Conservation (phyloP, 495 filamentous ascomycete genomes). For the Penicillium bialowiezense region DNA sequence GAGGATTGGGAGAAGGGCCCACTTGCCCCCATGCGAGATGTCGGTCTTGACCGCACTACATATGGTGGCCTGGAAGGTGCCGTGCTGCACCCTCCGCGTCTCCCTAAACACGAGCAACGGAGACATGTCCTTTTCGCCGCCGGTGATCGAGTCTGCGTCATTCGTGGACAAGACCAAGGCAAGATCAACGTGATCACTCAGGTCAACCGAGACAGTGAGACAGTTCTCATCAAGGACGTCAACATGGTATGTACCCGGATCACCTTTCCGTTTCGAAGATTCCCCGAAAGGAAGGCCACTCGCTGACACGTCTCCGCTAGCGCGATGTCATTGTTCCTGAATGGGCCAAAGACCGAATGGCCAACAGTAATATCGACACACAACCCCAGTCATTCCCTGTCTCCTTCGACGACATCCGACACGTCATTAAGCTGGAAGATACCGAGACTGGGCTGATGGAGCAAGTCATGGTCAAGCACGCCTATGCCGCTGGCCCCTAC, state of each 20-base stretch:
- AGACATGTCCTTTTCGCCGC: conserved; percentile 60
- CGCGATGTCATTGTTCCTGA: conserved; percentile 56
- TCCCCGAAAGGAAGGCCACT: conserved; percentile 2
- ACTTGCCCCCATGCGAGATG: conserved; percentile 69
- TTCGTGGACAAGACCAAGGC: conserved; percentile 73
- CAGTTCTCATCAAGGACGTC: conserved; percentile 59
- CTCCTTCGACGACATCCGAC: conserved; percentile 66
- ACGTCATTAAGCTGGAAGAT: conserved; percentile 73
- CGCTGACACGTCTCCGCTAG: conserved; percentile 32
- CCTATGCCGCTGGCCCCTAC: conserved; percentile 41
- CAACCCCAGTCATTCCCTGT: conserved; percentile 49
- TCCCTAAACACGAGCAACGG: conserved; percentile 47
- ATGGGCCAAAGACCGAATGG: conserved; percentile 45
- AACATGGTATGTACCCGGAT: conserved; percentile 57
- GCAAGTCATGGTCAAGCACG: conserved; percentile 73
- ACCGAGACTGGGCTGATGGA: conserved; percentile 56
- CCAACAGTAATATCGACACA: conserved; percentile 39
- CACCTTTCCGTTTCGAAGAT: background rate
- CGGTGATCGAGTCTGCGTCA: conserved; percentile 75
- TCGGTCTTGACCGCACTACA: conserved; percentile 41
- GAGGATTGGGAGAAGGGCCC: conserved; percentile 78
- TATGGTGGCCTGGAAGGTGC: conserved; percentile 51
- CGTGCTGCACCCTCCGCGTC: conserved; percentile 31
- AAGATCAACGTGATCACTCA: conserved; percentile 67
- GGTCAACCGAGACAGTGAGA: conserved; percentile 56